These are phyloP conservation scores for Arxiozyma bovina DNA, from an alignment of 1,139 yeast species.

Conservation along the genomic window DNA sequence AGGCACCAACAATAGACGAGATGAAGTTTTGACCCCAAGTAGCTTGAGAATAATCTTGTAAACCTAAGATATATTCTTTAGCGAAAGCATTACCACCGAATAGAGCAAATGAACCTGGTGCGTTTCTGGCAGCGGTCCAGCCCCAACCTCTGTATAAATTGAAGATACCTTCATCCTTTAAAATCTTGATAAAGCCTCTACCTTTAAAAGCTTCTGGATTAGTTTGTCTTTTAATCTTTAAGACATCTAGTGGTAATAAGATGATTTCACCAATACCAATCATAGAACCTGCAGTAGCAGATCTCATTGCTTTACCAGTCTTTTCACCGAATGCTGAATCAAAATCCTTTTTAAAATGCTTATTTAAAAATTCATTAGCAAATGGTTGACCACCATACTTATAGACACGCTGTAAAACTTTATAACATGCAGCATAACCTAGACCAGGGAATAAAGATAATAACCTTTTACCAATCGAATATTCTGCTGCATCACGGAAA, in stretches of 20 bases:
- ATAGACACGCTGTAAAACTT: conserved; percentile 93
- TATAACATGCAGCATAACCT: conserved; percentile 97
- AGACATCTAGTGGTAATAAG: conserved; percentile 86
- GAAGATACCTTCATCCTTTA: conserved; percentile 76
- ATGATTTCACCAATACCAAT: conserved; percentile 98
- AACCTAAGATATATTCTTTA: conserved; percentile 85
- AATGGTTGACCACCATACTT: conserved; percentile 99
- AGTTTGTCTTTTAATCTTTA: conserved; percentile 97
- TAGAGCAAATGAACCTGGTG: conserved; percentile 95
- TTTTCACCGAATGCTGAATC: conserved; percentile 80
- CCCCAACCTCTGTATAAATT: conserved; percentile 98
- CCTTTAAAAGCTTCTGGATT: conserved; percentile 98
- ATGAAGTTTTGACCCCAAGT: conserved; percentile 93
- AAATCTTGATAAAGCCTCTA: conserved; percentile 82
- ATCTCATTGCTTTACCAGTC: conserved; percentile 91
- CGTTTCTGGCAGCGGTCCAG: conserved; percentile 99
- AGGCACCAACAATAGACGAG: conserved; percentile 96
- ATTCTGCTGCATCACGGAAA: conserved; percentile 72
- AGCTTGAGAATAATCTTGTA: conserved; percentile 78
- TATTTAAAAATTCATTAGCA: conserved; percentile 83
- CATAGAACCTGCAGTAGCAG: conserved; percentile 95
- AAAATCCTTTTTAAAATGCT: conserved; percentile 60
- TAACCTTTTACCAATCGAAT: conserved; percentile 61
- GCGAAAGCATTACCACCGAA: conserved; percentile 99
- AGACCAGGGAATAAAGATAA: conserved; percentile 92